A percentile compares a stretch with the other conserved stretches of the same genome.
These are phyloP conservation scores for Vanrija sp. DNA, from an alignment of 1,284 basidiomycete species.

Conservation along the genomic window DNA sequence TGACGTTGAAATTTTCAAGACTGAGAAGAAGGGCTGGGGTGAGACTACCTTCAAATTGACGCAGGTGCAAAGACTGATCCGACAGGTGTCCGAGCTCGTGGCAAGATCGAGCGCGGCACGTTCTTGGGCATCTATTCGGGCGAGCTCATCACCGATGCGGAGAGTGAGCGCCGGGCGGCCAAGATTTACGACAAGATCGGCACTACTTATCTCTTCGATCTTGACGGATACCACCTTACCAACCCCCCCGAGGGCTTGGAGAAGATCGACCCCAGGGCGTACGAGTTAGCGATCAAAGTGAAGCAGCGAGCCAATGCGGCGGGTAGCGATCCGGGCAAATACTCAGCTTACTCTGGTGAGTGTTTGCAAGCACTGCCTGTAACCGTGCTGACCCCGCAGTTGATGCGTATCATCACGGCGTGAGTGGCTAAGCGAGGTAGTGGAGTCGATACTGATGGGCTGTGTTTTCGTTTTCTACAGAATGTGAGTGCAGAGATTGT, in stretches of 20 bases:
- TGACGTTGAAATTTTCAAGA: conserved; percentile 62
- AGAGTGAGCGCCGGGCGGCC: conserved; percentile 62
- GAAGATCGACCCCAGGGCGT: conserved; percentile 35
- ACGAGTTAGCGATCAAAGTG: conserved; percentile 27
- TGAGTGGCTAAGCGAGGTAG: conserved; percentile 50
- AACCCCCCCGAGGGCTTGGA: conserved; percentile 42
- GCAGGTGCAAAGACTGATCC: background rate
- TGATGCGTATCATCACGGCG: conserved; percentile 82
- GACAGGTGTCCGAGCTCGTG: background rate
- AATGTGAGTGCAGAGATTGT: conserved; percentile 6
- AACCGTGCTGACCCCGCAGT: conserved; percentile 51
- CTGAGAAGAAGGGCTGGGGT: conserved; percentile 19
- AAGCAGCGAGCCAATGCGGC: conserved; percentile 18
- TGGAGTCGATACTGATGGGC: conserved; percentile 55
- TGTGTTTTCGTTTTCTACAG: conserved; percentile 56
- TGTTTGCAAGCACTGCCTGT: background rate
- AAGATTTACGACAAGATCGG: conserved; percentile 66
- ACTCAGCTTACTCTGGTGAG: conserved; percentile 43
- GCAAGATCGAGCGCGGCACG: conserved; percentile 61
- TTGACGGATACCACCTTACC: conserved; percentile 68
- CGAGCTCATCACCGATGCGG: conserved; percentile 67
- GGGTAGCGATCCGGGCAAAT: conserved; percentile 29
- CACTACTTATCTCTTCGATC: conserved; percentile 77
- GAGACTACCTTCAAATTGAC: no score
- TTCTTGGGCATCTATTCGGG: conserved; percentile 83